These are phyloP conservation scores for Phytopythium cucurbitacearum DNA, from an alignment of 352 stramenopile species.

Conservation along the genomic window DNA sequence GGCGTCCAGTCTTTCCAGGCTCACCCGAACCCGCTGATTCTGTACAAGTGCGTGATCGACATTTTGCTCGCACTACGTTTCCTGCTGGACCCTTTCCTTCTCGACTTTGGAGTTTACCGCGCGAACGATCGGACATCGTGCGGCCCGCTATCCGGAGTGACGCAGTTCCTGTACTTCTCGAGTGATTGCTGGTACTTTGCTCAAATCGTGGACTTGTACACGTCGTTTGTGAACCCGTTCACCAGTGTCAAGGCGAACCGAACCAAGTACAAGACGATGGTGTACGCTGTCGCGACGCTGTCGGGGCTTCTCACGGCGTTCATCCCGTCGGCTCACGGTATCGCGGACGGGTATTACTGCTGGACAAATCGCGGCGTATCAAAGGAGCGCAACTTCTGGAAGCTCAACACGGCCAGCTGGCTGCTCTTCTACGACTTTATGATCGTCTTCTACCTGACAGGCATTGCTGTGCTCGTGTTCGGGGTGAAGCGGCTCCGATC, in stretches of 20 bases:
- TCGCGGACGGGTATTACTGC: constrained; percentile 75
- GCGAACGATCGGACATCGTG: constrained; percentile 27
- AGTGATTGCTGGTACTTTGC: constrained; percentile 85
- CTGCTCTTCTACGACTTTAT: constrained; percentile 83
- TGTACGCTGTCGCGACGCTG: constrained; percentile 38
- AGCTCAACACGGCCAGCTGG: constrained; percentile 71
- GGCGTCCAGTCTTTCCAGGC: constrained; percentile 70
- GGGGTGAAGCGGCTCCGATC: constrained; percentile 62
- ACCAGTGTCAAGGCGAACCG: constrained; percentile 72
- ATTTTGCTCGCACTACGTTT: constrained; percentile 68
- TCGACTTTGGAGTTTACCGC: constrained; percentile 44
- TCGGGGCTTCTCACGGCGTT: constrained; percentile 34
- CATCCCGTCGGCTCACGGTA: constrained; percentile 37
- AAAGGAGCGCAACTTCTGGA: constrained; percentile 55
- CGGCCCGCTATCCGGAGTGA: constrained; percentile 58
- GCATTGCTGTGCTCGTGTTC: constrained; percentile 61
- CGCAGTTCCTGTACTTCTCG: constrained; percentile 73
- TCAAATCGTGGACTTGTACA: constrained; percentile 69
- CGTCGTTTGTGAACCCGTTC: constrained; percentile 82
- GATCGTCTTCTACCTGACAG: constrained; percentile 79
- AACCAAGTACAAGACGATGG: constrained; percentile 48
- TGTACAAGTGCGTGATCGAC: constrained; percentile 80
- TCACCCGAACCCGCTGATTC: constrained; percentile 81
- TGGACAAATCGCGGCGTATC: constrained; percentile 59
- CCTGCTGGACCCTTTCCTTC: constrained; percentile 60